phyloP scores from a whole-genome alignment of 1,284 basidiomycete genomes.

The Pterula multifida region DNA sequence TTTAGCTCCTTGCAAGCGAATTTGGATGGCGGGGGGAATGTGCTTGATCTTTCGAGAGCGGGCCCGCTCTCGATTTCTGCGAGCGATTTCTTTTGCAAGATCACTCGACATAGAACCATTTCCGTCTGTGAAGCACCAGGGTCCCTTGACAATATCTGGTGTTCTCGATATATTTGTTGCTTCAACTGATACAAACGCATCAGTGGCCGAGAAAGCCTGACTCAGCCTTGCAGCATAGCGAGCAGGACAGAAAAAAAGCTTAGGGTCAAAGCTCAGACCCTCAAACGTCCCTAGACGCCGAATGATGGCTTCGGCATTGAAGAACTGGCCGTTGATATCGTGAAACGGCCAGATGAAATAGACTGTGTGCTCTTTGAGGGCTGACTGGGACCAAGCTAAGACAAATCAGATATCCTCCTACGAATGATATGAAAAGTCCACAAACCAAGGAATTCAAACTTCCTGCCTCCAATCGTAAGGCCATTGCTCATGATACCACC shows the following conservation, averaged over 20 bases:
- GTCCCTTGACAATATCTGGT: slow-evolving; percentile 6
- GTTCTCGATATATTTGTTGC: not conserved
- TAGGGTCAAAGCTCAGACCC: slow-evolving; percentile 27
- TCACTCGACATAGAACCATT: slow-evolving; percentile 53
- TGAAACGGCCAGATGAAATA: slow-evolving; percentile 39
- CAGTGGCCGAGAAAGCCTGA: slow-evolving; percentile 64
- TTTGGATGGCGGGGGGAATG: slow-evolving; percentile 40
- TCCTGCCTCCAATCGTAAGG: slow-evolving; percentile 34
- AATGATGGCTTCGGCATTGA: slow-evolving; percentile 38
- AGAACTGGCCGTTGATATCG: slow-evolving; percentile 15
- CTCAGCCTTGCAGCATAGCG: slow-evolving; percentile 61
- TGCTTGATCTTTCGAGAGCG: slow-evolving; percentile 22
- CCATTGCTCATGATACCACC: slow-evolving; percentile 30
- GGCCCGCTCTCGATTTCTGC: slow-evolving; percentile 25
- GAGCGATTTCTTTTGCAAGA: slow-evolving; percentile 39
- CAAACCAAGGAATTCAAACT: slow-evolving; percentile 33
- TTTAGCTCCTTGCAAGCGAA: slow-evolving; percentile 51
- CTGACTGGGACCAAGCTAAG: slow-evolving; percentile 39
- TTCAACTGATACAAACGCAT: slow-evolving; percentile 35
- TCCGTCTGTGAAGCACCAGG: slow-evolving; percentile 53
- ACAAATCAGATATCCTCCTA: not conserved
- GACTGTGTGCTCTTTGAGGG: slow-evolving; percentile 37
- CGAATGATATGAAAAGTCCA: too few species aligned
- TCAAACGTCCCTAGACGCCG: slow-evolving; percentile 40
- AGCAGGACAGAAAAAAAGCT: slow-evolving; percentile 48